Percentiles rank a stretch among this genome's conserved stretches.
These are phyloP conservation scores for Pleurotus tuoliensis DNA, from an alignment of 768 basidiomycete species.

Conservation along the genomic window DNA sequence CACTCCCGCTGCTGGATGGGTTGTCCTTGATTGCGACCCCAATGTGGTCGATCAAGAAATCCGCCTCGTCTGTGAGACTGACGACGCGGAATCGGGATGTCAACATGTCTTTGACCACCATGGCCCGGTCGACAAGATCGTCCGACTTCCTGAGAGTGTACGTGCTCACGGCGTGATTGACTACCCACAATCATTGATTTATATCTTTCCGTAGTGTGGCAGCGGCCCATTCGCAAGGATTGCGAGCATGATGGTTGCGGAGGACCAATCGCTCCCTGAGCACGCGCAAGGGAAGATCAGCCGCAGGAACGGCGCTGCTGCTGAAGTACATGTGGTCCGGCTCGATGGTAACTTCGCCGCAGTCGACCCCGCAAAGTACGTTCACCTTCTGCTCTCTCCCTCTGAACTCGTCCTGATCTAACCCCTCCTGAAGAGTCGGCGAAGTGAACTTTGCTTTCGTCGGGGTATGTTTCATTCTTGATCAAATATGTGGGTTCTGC, in stretches of 20 bases:
- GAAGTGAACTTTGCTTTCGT: slow-evolving; percentile 1
- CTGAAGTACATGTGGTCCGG: slow-evolving; percentile 27
- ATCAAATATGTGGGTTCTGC: background rate
- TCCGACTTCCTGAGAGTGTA: slow-evolving; percentile 51
- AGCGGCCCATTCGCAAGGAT: slow-evolving; percentile 22
- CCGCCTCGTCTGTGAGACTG: background rate
- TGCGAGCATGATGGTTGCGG: slow-evolving; percentile 29
- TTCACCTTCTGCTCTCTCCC: background rate
- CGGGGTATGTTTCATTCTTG: background rate
- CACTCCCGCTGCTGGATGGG: background rate
- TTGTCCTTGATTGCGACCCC: slow-evolving; percentile 1
- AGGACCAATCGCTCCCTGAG: slow-evolving; percentile 31
- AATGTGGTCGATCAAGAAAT: background rate
- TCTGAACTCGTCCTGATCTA: background rate
- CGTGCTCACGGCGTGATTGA: slow-evolving; percentile 12
- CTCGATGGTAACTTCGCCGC: slow-evolving; percentile 30
- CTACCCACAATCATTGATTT: background rate
- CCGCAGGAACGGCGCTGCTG: slow-evolving; percentile 19
- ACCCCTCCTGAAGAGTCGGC: background rate
- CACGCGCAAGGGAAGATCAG: slow-evolving; percentile 17
- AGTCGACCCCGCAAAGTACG: slow-evolving; percentile 16
- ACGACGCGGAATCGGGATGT: slow-evolving; percentile 24
- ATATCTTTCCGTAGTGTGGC: slow-evolving; percentile 19
- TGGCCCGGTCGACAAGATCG: slow-evolving; percentile 43
- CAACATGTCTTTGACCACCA: slow-evolving; percentile 32